Evolutionary conservation across 2,329 filamentous ascomycete species (phyloP), one percentile per base, ranked within the genome.

Genomic region (Colletotrichum sp.): DNA sequence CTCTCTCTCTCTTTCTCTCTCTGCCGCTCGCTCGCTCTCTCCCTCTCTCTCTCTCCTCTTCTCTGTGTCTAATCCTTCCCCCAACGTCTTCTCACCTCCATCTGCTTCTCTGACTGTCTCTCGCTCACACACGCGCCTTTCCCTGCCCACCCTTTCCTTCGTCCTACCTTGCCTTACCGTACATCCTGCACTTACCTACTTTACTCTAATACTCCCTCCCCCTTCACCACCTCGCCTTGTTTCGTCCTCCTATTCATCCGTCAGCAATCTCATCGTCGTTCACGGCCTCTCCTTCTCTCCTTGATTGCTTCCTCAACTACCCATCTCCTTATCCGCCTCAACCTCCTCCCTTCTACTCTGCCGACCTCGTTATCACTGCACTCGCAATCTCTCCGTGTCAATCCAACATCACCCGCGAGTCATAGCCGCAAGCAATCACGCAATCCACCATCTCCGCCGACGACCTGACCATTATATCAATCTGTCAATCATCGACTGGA

Each of bases 71-170:
- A 61, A 69, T 73, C 75, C 77, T 61, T 64, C 44, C 39, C 59
- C 32, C 71, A 77, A 75, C 75, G 71, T 75, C 77, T 68, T 73
- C 79, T 71, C 69, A 77, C 72, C 76, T 79, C 76, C 77, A 75
- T 78, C 77, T 71, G 72, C 68, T 77, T 78, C 77, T 77, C 77
- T 82, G 83, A 80, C 80, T 79, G 80, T 75, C 78, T 77, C 77
- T 78, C 78, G 81, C 77, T 75, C 74, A 70, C 74, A 70, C 71
- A 62, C 67, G 13, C 62, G 59, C 62, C 19, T 32, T 67, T 81
- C 81, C 81, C 82, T 80, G 81, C 80, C 81, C 80, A 79, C 75
- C 71, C 71, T 62, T 71, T 76, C 64, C 52, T 74, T 70, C 44
- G 39, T 73, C 74, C 57, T 73, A 59, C 77, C 71, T 77, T 68